Percentiles rank a stretch among this genome's conserved stretches.
Evolutionary conservation across 2,329 filamentous ascomycete genomes (phyloP).

Genomic region (Fusarium tanahbumbuense): DNA sequence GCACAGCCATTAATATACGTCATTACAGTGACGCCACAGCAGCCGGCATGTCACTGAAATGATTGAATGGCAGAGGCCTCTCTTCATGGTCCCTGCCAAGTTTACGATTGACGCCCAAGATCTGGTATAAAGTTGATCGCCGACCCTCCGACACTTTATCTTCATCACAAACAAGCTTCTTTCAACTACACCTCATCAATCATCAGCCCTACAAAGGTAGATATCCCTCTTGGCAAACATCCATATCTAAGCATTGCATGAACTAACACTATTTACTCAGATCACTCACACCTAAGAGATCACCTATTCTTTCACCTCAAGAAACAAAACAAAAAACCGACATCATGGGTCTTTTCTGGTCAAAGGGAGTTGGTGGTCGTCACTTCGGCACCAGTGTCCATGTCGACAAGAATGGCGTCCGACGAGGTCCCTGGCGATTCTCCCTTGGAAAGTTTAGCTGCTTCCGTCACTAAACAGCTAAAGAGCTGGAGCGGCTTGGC

Average conservation of each 20-base stretch:
- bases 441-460: conserved; percentile 63
- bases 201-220: conserved; percentile 12
- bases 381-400: conserved; percentile 63
- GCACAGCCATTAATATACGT: conserved; percentile 44
- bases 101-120: conserved; percentile 25
- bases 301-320: background rate
- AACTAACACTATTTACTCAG: conserved; percentile 15
- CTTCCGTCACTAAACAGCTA: conserved; percentile 54
- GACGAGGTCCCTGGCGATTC: conserved; percentile 63
- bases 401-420: conserved; percentile 59
- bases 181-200: conserved; percentile 32
- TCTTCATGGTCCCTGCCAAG: conserved; percentile 42
- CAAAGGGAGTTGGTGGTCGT: conserved; percentile 59
- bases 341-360: conserved; percentile 61
- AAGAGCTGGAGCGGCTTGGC: background rate
- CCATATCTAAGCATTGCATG: background rate
- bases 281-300: background rate
- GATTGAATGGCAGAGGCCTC: conserved; percentile 29
- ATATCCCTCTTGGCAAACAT: background rate
- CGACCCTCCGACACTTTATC: conserved; percentile 38
- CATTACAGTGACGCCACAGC: conserved; percentile 21
- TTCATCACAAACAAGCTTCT: conserved; percentile 39
- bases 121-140: conserved; percentile 40
- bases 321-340: background rate
- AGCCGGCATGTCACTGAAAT: conserved; percentile 21